phyloP scores from a whole-genome alignment of 2,329 filamentous ascomycete genomes.

The Endothia cerciana region DNA sequence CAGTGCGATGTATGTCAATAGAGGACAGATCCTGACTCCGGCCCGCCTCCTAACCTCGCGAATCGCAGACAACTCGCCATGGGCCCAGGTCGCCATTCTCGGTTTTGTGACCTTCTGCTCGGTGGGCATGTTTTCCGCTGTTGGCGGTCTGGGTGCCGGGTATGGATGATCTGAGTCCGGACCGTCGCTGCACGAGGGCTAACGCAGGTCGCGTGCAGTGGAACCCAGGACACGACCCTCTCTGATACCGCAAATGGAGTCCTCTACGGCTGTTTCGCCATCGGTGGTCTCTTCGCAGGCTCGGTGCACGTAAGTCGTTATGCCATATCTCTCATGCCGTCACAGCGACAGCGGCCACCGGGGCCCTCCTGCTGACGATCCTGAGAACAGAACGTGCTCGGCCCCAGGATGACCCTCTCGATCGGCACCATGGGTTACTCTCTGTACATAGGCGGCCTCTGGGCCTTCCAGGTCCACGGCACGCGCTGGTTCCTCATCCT shows the following conservation, averaged over 20 bases:
- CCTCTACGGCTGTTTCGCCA: constrained; percentile 32
- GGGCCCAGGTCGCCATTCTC: constrained; percentile 32
- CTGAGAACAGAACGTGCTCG: constrained; percentile 31
- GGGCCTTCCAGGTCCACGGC: constrained; percentile 31
- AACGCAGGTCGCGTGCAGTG: constrained; percentile 17
- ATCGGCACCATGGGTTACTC: constrained; percentile 31
- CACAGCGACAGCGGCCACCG: neutral
- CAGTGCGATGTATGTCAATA: constrained; percentile 27
- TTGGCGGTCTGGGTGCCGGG: constrained; percentile 29
- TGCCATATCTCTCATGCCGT: neutral
- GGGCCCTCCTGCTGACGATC: neutral
- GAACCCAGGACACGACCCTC: constrained; percentile 28
- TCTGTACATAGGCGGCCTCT: constrained; percentile 30
- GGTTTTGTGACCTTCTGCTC: constrained; percentile 34
- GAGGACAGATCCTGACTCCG: neutral
- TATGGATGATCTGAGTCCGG: neutral
- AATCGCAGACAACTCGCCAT: constrained; percentile 30
- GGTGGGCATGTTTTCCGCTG: constrained; percentile 34
- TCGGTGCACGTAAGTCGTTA: constrained; percentile 28
- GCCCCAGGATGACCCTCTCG: constrained; percentile 30
- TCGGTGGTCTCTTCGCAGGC: constrained; percentile 30
- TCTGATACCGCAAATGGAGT: constrained; percentile 31
- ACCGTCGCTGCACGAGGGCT: neutral
- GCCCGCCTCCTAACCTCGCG: neutral
- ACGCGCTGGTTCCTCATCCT: constrained; percentile 32